Evolutionary conservation across 208 protist genomes (phyloP).

Genomic region (Acanthamoeba lenticulata): DNA sequence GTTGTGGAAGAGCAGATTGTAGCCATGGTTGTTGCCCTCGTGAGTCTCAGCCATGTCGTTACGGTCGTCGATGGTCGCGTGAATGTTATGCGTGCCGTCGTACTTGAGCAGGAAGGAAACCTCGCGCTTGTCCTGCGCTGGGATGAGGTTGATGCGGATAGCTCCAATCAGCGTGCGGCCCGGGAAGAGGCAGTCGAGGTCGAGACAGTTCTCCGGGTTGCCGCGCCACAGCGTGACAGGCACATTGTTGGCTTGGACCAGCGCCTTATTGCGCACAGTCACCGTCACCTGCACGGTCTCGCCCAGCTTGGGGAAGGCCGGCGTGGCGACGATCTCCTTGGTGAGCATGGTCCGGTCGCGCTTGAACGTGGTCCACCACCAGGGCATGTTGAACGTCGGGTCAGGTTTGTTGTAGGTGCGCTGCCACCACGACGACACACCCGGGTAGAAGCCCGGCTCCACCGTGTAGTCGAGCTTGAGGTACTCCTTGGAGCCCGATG

Average conservation of each 20-base stretch:
- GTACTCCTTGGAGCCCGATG: background rate
- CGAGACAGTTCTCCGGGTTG: background rate
- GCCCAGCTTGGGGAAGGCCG: background rate
- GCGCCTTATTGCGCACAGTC: background rate
- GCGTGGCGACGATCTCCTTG: background rate
- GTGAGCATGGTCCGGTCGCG: background rate
- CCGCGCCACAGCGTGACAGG: background rate
- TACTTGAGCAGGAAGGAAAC: background rate
- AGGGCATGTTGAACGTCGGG: background rate
- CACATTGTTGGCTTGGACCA: background rate
- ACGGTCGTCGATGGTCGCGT: background rate
- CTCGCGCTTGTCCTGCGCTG: background rate
- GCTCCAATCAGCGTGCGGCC: background rate
- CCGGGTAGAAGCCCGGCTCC: background rate
- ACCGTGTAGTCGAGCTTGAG: background rate
- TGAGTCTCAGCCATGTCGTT: background rate
- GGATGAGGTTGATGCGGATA: background rate
- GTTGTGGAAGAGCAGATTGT: background rate
- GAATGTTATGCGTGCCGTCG: background rate
- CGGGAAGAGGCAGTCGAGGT: background rate
- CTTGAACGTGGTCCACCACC: constrained; percentile 9
- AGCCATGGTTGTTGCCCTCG: constrained; percentile 2
- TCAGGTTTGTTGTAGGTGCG: background rate
- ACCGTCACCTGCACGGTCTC: background rate
- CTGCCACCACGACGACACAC: background rate